Conservation (phyloP, 2,329 filamentous ascomycete species). For the Diaporthe sp. region DNA sequence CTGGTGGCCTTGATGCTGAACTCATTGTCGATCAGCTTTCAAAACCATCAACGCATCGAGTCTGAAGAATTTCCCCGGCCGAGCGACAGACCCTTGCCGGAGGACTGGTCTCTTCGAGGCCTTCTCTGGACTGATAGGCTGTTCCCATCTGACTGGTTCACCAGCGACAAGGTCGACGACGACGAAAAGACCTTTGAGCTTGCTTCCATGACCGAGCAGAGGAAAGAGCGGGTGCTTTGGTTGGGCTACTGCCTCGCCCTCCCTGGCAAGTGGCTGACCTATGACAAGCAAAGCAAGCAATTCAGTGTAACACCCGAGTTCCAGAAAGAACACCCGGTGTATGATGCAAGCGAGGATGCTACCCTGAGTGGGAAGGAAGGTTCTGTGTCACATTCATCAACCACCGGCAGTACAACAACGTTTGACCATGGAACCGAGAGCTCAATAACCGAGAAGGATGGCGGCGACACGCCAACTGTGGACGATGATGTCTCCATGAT, state of each 20-base stretch:
- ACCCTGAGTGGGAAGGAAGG: slow-evolving; percentile 4
- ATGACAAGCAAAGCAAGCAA: slow-evolving; percentile 52
- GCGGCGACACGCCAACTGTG: background rate
- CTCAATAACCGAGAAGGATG: background rate
- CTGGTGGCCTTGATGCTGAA: slow-evolving; percentile 57
- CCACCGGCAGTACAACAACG: slow-evolving; percentile 27
- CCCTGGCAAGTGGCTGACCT: slow-evolving; percentile 60
- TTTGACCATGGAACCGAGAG: background rate
- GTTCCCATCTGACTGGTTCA: slow-evolving; percentile 72
- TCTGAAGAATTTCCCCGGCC: slow-evolving; percentile 62
- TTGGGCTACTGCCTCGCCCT: slow-evolving; percentile 65
- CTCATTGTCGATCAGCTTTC: slow-evolving; percentile 45
- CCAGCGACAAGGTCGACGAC: slow-evolving; percentile 72
- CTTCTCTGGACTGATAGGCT: slow-evolving; percentile 72
- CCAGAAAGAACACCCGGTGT: slow-evolving; percentile 46
- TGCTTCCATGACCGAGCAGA: slow-evolving; percentile 68
- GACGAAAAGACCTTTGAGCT: slow-evolving; percentile 76
- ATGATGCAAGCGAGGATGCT: slow-evolving; percentile 12
- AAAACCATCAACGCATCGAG: slow-evolving; percentile 54
- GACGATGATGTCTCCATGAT: slow-evolving; percentile 17
- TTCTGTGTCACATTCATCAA: slow-evolving; percentile 29
- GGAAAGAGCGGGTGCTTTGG: slow-evolving; percentile 72
- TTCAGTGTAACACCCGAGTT: slow-evolving; percentile 59
- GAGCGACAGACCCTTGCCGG: slow-evolving; percentile 71
- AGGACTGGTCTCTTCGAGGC: slow-evolving; percentile 78